Base-by-base conservation (phyloP, 495 filamentous ascomycete genomes). In the Filosporella fistucella region DNA sequence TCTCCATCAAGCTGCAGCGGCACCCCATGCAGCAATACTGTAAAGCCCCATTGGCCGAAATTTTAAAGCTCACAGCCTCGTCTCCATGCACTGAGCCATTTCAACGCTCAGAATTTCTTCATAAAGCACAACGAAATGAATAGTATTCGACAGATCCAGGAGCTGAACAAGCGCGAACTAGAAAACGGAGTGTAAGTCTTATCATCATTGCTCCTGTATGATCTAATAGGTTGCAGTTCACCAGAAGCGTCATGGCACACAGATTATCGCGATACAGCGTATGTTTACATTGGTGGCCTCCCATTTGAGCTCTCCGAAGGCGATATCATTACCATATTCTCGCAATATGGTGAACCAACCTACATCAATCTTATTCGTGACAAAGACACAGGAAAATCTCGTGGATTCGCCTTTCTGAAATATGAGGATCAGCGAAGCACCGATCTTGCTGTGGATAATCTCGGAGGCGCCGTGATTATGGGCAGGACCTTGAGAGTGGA, bases 391-490 rank as follows among this genome's bases (percentile, higher is more conserved):
- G 94, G 93, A 22, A 95, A 95, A 63, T 91, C 86, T 52, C 84
- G 83, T 45, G 93, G 93, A 1, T 99, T 96, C 55, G 88, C 84
- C 1, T 99, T 90, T 71, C 75, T 98, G 42, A 98, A 98, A 64
- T 98, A 96, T 65, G 93, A 98, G 61, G 93, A 98, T 65, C 93
- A 98, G 75, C 81, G 94, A 49, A 95, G 89, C 63, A 91, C 87
- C 32, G 90, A 96, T 65, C 71, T 98, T 26, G 93, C 93, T 1
- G 93, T 98, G 2, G 93, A 98, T 66, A 98, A 98, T 62, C 66
- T 98, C 5, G 85, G 89, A 35, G 93, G 93, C 13, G 82, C 90
- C 20, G 84, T 77, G 22, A 84, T 98, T 14, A 73, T 88, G 62
- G 90, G 90, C 0, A 73, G 91, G 36, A 65, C 87, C 39, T 63